These are phyloP conservation scores for Suillus lakei DNA, from an alignment of 768 basidiomycete species.

Conservation along the genomic window DNA sequence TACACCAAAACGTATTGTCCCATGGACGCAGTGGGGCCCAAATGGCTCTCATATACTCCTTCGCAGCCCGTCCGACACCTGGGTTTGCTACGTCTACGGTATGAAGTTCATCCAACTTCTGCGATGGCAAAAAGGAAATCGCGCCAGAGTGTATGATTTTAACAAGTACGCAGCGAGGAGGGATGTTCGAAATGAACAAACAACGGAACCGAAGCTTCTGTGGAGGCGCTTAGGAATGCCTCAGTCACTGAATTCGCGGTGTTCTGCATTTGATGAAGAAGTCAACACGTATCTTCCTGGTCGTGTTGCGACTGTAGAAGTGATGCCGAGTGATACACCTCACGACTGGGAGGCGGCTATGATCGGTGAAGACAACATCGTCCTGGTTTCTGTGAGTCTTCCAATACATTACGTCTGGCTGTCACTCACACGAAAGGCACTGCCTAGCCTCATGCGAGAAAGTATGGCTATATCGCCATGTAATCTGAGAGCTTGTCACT, in stretches of 20 bases:
- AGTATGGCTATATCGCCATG: conserved; percentile 35
- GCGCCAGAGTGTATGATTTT: conserved; percentile 38
- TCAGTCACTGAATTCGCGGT: conserved; percentile 14
- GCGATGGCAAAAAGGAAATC: conserved; percentile 23
- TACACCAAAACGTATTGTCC: conserved; percentile 14
- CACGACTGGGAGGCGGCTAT: conserved; percentile 36
- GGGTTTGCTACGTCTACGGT: conserved; percentile 43
- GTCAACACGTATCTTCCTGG: conserved; percentile 35
- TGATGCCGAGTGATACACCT: background rate
- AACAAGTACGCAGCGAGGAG: conserved; percentile 29
- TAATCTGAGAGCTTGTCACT: conserved; percentile 11
- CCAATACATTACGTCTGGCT: background rate
- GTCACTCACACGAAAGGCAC: background rate
- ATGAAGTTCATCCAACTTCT: conserved; percentile 35
- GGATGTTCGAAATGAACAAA: conserved; percentile 14
- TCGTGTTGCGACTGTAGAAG: conserved; percentile 23
- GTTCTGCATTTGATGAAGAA: conserved; percentile 23
- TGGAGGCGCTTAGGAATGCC: conserved; percentile 24
- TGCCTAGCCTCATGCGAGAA: conserved; percentile 16
- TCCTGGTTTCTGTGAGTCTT: conserved; percentile 36
- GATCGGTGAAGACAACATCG: conserved; percentile 41
- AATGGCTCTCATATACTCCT: conserved; percentile 32
- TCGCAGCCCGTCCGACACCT: conserved; percentile 32
- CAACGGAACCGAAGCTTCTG: conserved; percentile 8
- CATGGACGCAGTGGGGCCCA: conserved; percentile 41